These are phyloP conservation scores for Cryphonectria carpinicola DNA, from an alignment of 2,329 filamentous ascomycete genomes.

Conservation along the genomic window DNA sequence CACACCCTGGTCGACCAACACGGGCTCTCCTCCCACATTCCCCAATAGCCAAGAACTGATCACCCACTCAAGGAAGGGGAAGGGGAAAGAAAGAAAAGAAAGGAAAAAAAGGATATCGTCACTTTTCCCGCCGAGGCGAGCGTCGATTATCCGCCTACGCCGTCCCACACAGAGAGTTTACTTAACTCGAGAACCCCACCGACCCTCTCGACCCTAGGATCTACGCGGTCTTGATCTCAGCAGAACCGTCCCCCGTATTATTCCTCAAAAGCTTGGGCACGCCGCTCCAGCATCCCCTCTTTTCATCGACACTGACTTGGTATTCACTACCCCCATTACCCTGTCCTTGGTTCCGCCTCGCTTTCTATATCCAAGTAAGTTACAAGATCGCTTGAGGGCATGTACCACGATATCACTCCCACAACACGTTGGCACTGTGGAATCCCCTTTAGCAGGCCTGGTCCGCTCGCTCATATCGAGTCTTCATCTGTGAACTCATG, in stretches of 20 bases:
- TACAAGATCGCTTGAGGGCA: constrained; percentile 37
- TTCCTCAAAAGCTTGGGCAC: constrained; percentile 20
- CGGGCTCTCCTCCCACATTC: constrained; percentile 16
- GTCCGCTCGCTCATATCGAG: constrained; percentile 33
- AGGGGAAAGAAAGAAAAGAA: not conserved
- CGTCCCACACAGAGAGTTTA: constrained; percentile 36
- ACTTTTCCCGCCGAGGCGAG: constrained; percentile 34
- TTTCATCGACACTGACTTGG: constrained; percentile 33
- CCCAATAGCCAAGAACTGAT: constrained; percentile 35
- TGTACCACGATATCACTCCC: constrained; percentile 43
- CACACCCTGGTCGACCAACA: constrained; percentile 28
- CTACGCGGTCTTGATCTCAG: constrained; percentile 43
- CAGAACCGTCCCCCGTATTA: constrained; percentile 31
- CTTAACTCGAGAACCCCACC: constrained; percentile 26
- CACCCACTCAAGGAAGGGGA: constrained; percentile 20
- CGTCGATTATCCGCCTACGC: constrained; percentile 42
- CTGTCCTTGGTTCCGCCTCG: constrained; percentile 38
- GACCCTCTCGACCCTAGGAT: constrained; percentile 34
- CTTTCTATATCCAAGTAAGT: constrained; percentile 48
- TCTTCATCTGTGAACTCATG: constrained; percentile 40
- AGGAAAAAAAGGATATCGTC: constrained; percentile 4
- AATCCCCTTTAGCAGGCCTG: constrained; percentile 32
- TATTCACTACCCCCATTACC: constrained; percentile 36
- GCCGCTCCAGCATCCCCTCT: constrained; percentile 30
- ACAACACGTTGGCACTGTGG: constrained; percentile 38